phyloP scores from a whole-genome alignment of 2,329 filamentous ascomycete genomes.

The Colletotrichum orchidophilum region DNA sequence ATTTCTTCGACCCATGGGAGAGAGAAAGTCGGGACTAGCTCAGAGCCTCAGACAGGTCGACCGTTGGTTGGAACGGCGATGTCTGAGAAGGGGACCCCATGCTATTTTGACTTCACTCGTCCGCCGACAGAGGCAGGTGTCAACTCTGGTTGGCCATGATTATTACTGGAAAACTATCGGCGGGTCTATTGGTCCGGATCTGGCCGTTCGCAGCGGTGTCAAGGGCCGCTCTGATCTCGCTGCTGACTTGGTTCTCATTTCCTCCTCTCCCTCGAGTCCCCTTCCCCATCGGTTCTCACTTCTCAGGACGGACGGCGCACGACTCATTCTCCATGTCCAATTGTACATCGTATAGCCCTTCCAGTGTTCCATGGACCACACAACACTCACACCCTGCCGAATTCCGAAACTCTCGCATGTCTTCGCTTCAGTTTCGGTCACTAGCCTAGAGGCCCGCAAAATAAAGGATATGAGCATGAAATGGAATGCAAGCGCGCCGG shows the following conservation, averaged over 20 bases:
- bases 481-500: background rate
- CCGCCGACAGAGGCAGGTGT: background rate
- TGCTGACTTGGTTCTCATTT: background rate
- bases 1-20: background rate
- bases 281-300: background rate
- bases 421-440: background rate
- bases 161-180: background rate
- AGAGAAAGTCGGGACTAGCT: background rate
- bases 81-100: background rate
- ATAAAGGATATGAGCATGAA: slow-evolving; percentile 15
- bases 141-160: background rate
- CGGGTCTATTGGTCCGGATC: background rate
- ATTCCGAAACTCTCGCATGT: background rate
- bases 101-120: too few relatives aligned
- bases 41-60: background rate
- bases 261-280: background rate
- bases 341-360: background rate
- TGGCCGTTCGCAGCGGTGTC: background rate
- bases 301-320: too few relatives aligned
- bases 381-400: background rate
- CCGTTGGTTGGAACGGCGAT: background rate
- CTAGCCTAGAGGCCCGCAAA: slow-evolving; percentile 7
- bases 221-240: background rate
- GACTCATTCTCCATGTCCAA: slow-evolving; percentile 1
- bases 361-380: too few relatives aligned